Base-by-base conservation (phyloP, 352 stramenopile genomes). In the Globisporangium ultimum region DNA sequence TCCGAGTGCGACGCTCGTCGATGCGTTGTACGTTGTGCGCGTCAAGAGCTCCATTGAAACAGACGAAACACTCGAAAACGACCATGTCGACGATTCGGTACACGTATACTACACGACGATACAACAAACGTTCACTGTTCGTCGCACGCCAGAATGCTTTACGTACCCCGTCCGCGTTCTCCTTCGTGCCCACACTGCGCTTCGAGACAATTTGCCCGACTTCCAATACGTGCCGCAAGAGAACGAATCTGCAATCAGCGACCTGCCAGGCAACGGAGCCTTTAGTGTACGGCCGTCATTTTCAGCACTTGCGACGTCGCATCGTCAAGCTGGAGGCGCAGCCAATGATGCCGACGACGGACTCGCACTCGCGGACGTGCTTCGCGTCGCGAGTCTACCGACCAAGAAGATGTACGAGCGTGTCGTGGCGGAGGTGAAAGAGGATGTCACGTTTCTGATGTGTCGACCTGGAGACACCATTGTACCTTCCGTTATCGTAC, bases 261-360 rank as follows among this genome's bases (percentile, higher is more conserved):
- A 64, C 10, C 56, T 87, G 22, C 77, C 78, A 14, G 51, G 18
- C 3, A 89, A 85, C 42, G 63, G 50, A 14, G 81, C 78, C 9
- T 73, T 80, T 18, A 56, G 61, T 38, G 69, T 71, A 18, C 77
- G 69, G 10, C 73, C 77, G 7, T 74, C 63, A 20, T 89, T 89
- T 61, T 64, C 73, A 14, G 60, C 72, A 43, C 68, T 89, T 22
- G 53, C 60, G 41, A 73, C 58, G 13, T 43, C 58, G 9, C 48
- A 40, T 41, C 24, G 24, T 32, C 24, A 32, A 32, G 24, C 2
- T 32, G 24, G 24, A 32, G 24, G 5, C 24, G 24, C 24, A 32
- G 53, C 48, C 45, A 56, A 49, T 18, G 41, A 38, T 59, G 48
- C 40, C 18, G 24, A 32, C 55, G 15, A 28, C 51, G 61, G 64